Evolutionary conservation across 2,329 filamentous ascomycete genomes (phyloP), one percentile per base, ranked within the genome.

Genomic region (Trichocomaceae sp.): DNA sequence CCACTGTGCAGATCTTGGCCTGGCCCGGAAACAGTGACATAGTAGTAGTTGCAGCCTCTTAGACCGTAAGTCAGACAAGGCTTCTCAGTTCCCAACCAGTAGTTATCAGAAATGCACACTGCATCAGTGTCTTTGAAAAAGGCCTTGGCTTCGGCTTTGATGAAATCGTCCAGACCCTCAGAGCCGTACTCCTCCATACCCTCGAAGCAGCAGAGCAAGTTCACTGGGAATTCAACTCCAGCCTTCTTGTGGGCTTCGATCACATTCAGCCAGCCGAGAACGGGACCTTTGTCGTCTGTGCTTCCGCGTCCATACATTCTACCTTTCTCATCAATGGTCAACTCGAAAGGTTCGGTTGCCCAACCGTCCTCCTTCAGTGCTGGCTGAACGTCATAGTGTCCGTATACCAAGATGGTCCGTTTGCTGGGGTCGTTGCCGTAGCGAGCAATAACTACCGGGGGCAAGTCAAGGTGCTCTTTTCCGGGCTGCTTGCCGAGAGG

Each of bases 181-280:
- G 91, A 96, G 50, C 93, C 93, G 71, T 95, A 96, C 77, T 99
- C 93, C 77, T 99, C 93, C 93, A 99, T 99, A 48, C 93, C 93
- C 79, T 99, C 93, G 65, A 99, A 97, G 79, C 93, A 99, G 89
- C 96, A 97, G 61, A 99, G 83, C 62, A 99, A 80, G 77, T 99
- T 99, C 68, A 99, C 93, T 8, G 93, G 93, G 70, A 99, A 90
- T 50, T 96, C 92, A 46, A 97, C 79, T 55, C 89, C 89, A 35
- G 91, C 90, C 79, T 95, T 93, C 74, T 96, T 86, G 78, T 99
- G 93, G 42, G 93, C 91, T 76, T 99, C 91, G 61, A 99, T 97
- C 62, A 91, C 91, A 70, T 99, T 99, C 63, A 99, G 74, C 93
- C 93, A 99, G 64, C 93, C 93, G 54, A 99, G 79, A 23, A 99